These are phyloP conservation scores for Diplodia seriata DNA, from an alignment of 2,329 filamentous ascomycete genomes.

Conservation along the genomic window DNA sequence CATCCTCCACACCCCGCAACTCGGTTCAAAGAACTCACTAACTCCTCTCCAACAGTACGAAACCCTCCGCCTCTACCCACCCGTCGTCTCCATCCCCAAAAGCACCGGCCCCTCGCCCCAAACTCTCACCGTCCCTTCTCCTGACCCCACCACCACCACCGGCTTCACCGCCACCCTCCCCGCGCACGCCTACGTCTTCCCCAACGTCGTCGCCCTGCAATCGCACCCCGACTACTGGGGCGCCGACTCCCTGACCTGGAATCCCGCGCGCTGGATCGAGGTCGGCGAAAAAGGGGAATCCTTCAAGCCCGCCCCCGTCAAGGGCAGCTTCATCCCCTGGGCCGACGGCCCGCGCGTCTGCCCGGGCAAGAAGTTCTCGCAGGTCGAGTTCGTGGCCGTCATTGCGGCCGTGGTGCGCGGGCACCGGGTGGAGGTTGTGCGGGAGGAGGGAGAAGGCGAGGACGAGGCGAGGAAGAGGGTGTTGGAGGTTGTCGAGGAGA, in stretches of 20 bases:
- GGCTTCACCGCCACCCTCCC: conserved; percentile 9
- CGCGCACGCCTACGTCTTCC: conserved; percentile 1
- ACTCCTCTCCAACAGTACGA: conserved; percentile 35
- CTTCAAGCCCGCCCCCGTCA: background rate
- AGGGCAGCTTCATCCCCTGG: conserved; percentile 41
- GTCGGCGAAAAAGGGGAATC: background rate
- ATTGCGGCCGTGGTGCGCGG: conserved; percentile 38
- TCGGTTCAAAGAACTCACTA: too few species aligned
- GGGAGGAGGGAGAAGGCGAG: conserved; percentile 32
- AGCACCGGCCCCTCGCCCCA: conserved; percentile 13
- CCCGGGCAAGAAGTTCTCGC: conserved; percentile 47
- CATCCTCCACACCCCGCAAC: too few species aligned
- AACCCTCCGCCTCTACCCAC: conserved; percentile 41
- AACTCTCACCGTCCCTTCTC: background rate
- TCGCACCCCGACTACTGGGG: conserved; percentile 20
- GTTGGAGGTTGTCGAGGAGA: conserved; percentile 32
- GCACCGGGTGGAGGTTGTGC: conserved; percentile 35
- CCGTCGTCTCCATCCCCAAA: conserved; percentile 35
- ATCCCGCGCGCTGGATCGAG: conserved; percentile 3
- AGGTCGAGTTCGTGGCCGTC: conserved; percentile 48
- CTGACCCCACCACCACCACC: background rate
- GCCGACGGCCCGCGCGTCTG: conserved; percentile 42
- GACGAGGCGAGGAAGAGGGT: conserved; percentile 33
- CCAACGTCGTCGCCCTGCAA: conserved; percentile 25
- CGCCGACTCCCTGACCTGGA: conserved; percentile 17